A percentile compares a stretch with the other conserved stretches of the same genome.
Conservation (phyloP, 345 rosid genomes). For the Hibiscus syriacus region DNA sequence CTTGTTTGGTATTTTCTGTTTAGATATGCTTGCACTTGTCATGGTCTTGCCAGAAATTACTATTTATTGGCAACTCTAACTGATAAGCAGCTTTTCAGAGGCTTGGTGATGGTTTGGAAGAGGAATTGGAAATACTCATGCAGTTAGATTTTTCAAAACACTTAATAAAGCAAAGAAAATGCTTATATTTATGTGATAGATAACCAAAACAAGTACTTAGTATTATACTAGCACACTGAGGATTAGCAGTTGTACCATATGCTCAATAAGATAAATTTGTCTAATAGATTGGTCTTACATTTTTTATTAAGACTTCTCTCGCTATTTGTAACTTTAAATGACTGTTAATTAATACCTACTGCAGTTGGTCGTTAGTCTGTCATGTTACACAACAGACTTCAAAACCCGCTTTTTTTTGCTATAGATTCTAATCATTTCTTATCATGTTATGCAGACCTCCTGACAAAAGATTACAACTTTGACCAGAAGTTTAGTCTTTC, state of each 20-base stretch:
- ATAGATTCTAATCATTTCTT: slow-evolving; percentile 3
- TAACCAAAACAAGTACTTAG: neutral
- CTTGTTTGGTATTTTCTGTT: neutral
- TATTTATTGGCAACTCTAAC: neutral
- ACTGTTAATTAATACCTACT: neutral
- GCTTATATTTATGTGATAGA: neutral
- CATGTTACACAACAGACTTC: neutral
- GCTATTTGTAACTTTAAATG: neutral
- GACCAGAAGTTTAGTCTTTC: slow-evolving; percentile 71
- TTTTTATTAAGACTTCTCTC: neutral
- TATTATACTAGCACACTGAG: too few species aligned
- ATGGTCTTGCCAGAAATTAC: neutral
- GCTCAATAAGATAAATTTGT: too few species aligned
- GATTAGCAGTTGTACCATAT: too few species aligned
- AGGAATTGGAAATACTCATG: neutral
- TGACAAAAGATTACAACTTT: slow-evolving; percentile 64
- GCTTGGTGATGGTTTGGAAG: neutral
- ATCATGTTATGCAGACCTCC: slow-evolving; percentile 44
- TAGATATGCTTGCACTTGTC: neutral
- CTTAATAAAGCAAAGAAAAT: neutral
- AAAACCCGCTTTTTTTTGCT: neutral
- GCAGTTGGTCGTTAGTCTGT: neutral
- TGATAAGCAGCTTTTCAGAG: neutral
- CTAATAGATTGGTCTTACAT: too few species aligned
- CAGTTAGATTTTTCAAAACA: neutral